These are phyloP conservation scores for Tolypocladium tropicale DNA, from an alignment of 2,329 filamentous ascomycete genomes.

Conservation along the genomic window DNA sequence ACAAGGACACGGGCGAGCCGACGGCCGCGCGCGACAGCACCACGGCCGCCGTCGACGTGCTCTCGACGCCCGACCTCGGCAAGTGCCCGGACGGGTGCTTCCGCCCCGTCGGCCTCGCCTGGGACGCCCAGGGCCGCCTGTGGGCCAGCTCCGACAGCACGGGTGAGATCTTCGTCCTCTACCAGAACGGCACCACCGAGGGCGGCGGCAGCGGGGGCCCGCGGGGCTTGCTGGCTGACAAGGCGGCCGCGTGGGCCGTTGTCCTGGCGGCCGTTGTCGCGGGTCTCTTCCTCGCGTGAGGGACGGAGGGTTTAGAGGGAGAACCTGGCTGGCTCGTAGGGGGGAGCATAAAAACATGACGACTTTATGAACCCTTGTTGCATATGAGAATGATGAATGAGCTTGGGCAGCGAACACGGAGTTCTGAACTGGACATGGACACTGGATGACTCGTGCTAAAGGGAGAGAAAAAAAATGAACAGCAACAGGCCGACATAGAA, in stretches of 20 bases:
- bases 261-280: slow-evolving; percentile 15
- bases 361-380: background rate
- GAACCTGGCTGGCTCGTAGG: background rate
- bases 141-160: slow-evolving; percentile 54
- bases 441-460: background rate
- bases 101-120: slow-evolving; percentile 49
- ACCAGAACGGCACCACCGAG: slow-evolving; percentile 5
- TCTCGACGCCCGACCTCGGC: slow-evolving; percentile 42
- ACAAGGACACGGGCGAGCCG: slow-evolving; percentile 27
- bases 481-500: background rate
- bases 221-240: background rate
- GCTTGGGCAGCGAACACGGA: background rate
- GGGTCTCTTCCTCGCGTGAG: slow-evolving; percentile 17
- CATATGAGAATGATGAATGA: background rate
- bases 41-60: slow-evolving; percentile 38
- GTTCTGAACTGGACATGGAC: background rate
- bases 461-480: background rate
- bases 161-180: slow-evolving; percentile 54
- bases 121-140: slow-evolving; percentile 40
- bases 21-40: slow-evolving; percentile 28
- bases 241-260: slow-evolving; percentile 11
- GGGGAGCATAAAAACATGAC: background rate
- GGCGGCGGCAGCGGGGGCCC: slow-evolving; percentile 2
- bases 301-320: background rate
- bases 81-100: slow-evolving; percentile 49